Evolutionary conservation across 108 stramenopile species (phyloP).

Genomic region (Cyclostephanos tholiformis): DNA sequence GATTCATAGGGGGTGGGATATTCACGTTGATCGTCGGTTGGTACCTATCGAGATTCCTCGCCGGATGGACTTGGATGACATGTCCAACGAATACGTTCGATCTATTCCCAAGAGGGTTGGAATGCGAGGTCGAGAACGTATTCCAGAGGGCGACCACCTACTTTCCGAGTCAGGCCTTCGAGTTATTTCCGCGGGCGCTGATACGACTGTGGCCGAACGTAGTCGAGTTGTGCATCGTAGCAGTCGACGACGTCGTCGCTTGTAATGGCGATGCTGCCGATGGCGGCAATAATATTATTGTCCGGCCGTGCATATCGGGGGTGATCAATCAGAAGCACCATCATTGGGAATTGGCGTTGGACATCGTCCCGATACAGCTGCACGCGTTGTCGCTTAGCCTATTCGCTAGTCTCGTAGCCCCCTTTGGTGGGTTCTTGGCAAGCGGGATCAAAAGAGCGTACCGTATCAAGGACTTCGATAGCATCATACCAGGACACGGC

Average conservation of each 20-base stretch:
- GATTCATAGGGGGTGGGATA: constrained; percentile 90
- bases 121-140: constrained; percentile 82
- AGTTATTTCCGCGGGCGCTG: constrained; percentile 64
- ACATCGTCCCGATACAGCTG: constrained; percentile 82
- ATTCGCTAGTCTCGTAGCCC: constrained; percentile 89
- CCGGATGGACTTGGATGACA: constrained; percentile 86
- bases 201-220: constrained; percentile 60
- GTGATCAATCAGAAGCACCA: constrained; percentile 65
- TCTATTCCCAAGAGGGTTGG: constrained; percentile 66
- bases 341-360: constrained; percentile 76
- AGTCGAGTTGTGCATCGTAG: constrained; percentile 65
- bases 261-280: too few species aligned
- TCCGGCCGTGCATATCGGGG: constrained; percentile 67
- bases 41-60: constrained; percentile 82
- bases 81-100: constrained; percentile 86
- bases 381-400: constrained; percentile 78
- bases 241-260: constrained; percentile 13
- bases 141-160: constrained; percentile 63
- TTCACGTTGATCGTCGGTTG: constrained; percentile 91
- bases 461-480: constrained; percentile 93
- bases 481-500: constrained; percentile 92
- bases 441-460: constrained; percentile 93
- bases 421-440: constrained; percentile 97
- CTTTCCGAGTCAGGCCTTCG: constrained; percentile 82
- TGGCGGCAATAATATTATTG: neutral